Conservation (phyloP, 2,329 filamentous ascomycete genomes). For the Neofusicoccum cordaticola region DNA sequence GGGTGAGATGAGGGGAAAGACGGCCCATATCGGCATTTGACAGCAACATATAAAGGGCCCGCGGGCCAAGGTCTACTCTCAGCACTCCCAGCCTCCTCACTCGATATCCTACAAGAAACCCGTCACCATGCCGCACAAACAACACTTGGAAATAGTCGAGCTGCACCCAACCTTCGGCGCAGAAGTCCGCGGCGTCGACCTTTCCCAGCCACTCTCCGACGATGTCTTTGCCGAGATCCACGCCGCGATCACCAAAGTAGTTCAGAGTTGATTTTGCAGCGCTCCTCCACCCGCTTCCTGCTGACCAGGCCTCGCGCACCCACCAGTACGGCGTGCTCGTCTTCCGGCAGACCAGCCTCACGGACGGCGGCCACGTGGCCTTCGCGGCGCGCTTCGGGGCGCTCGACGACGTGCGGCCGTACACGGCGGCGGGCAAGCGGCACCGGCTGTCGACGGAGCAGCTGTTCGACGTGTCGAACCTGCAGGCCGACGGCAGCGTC, state of each 20-base stretch:
- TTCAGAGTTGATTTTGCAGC: neutral
- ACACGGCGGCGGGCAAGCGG: conserved; percentile 46
- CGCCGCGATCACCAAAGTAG: conserved; percentile 36
- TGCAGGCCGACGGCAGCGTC: conserved; percentile 48
- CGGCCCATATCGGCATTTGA: neutral
- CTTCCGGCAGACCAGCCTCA: conserved; percentile 50
- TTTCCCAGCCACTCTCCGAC: conserved; percentile 30
- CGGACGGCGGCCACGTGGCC: conserved; percentile 51
- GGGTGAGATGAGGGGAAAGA: neutral
- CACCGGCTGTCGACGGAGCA: conserved; percentile 48
- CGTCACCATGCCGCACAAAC: neutral
- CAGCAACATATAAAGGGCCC: too few species aligned
- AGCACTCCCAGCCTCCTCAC: too few species aligned
- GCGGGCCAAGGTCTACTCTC: too few species aligned
- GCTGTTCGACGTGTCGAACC: conserved; percentile 59
- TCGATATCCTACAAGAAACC: too few species aligned
- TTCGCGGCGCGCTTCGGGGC: conserved; percentile 54
- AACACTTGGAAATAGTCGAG: conserved; percentile 30
- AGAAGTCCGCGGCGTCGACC: conserved; percentile 38
- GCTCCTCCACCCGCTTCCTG: neutral
- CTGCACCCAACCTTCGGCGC: conserved; percentile 40
- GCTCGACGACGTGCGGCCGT: conserved; percentile 55
- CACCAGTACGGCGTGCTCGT: conserved; percentile 53
- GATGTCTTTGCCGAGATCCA: conserved; percentile 37
- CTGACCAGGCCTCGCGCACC: neutral